These are phyloP conservation scores for Ploettnerulaceae sp. DNA, from an alignment of 2,329 filamentous ascomycete species.

Conservation along the genomic window DNA sequence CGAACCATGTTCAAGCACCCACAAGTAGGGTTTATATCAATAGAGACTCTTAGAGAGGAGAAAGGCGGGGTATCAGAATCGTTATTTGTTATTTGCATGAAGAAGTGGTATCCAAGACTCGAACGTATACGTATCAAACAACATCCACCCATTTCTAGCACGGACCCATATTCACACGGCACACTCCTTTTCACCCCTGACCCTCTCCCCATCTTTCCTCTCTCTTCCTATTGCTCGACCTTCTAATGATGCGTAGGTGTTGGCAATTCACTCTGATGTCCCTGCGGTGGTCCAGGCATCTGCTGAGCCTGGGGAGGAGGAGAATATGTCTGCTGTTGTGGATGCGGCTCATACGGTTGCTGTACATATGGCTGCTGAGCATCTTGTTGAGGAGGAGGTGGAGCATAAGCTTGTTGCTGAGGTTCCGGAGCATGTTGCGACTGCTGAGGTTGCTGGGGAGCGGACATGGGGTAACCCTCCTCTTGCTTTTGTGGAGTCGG, in stretches of 20 bases:
- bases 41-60: too few relatives aligned
- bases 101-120: too few relatives aligned
- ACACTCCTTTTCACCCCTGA: not conserved
- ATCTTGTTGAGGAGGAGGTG: too few relatives aligned
- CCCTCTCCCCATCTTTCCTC: not conserved
- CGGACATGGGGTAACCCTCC: slow-evolving; percentile 12
- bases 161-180: too few relatives aligned
- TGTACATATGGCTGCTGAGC: too few relatives aligned
- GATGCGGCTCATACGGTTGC: not conserved
- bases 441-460: slow-evolving; percentile 3
- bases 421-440: slow-evolving; percentile 4
- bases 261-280: slow-evolving; percentile 1
- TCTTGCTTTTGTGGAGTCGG: slow-evolving; percentile 7
- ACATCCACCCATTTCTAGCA: not conserved
- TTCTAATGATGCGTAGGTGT: not conserved
- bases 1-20: too few relatives aligned
- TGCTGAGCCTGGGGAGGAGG: slow-evolving; percentile 1
- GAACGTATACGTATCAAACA: not conserved
- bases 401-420: slow-evolving; percentile 1
- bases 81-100: too few relatives aligned
- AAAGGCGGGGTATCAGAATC: too few relatives aligned
- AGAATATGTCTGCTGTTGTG: not conserved
- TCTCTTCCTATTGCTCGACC: not conserved
- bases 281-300: not conserved
- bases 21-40: too few relatives aligned